Conservation (phyloP, 306 rosid genomes). For the Argentina anserina region DNA sequence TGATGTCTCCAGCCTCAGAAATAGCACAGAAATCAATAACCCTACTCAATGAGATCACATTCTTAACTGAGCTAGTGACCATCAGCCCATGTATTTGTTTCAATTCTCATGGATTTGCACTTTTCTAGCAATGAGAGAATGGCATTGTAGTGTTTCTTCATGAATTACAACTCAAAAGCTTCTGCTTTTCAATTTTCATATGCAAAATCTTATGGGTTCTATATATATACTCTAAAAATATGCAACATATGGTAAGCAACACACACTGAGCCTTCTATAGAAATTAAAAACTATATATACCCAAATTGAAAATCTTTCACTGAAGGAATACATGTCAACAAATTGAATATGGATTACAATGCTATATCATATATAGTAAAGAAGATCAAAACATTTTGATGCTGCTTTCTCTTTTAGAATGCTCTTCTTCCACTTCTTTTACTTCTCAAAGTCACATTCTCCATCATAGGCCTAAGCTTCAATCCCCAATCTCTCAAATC, state of each 20-base stretch:
- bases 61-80: conserved; percentile 44
- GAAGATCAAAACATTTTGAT: background rate
- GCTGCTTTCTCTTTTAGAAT: conserved; percentile 16
- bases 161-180: background rate
- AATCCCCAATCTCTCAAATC: conserved; percentile 30
- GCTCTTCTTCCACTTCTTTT: conserved; percentile 25
- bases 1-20: conserved; percentile 47
- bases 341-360: background rate
- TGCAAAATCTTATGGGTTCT: background rate
- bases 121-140: conserved; percentile 45
- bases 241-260: background rate
- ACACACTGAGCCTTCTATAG: no score
- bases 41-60: conserved; percentile 55
- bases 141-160: conserved; percentile 40
- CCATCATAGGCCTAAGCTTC: conserved; percentile 22
- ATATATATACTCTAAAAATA: background rate
- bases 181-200: background rate
- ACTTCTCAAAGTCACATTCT: conserved; percentile 8
- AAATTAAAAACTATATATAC: background rate
- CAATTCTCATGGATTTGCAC: conserved; percentile 53
- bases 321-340: background rate
- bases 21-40: conserved; percentile 59
- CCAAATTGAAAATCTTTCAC: background rate
- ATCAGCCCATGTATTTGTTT: conserved; percentile 49
- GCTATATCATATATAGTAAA: background rate